Percentiles rank a stretch among this genome's conserved stretches.
Conservation (phyloP, 1,284 basidiomycete genomes). For the Neonothopanus nambi region DNA sequence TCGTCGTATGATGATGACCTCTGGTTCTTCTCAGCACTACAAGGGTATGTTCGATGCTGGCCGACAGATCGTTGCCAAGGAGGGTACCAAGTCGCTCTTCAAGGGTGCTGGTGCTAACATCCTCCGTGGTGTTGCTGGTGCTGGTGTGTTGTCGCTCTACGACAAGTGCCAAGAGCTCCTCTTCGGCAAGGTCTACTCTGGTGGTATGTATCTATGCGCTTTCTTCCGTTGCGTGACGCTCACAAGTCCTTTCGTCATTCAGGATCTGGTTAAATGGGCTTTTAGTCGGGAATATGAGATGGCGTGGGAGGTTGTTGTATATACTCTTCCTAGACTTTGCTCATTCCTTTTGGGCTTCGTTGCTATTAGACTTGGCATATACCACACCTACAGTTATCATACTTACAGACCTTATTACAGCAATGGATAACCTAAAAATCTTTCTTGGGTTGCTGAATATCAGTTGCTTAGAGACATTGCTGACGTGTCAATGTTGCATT, state of each 20-base stretch:
- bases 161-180: constrained; percentile 90
- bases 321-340: too few species aligned
- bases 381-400: not conserved
- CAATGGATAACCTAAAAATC: not conserved
- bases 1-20: constrained; percentile 98
- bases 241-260: not conserved
- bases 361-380: not conserved
- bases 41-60: constrained; percentile 90
- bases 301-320: not conserved
- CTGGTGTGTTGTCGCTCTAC: constrained; percentile 93
- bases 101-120: constrained; percentile 98
- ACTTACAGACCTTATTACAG: not conserved
- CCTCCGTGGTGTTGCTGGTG: constrained; percentile 97
- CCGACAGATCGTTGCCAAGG: constrained; percentile 85
- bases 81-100: constrained; percentile 89
- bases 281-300: not conserved
- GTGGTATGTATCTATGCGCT: constrained; percentile 43
- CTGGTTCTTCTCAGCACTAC: constrained; percentile 83
- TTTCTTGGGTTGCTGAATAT: too few species aligned
- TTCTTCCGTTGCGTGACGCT: not conserved
- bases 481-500: too few species aligned
- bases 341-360: not conserved
- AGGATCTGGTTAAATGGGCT: constrained; percentile 45
- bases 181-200: constrained; percentile 97
- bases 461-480: too few species aligned